Evolutionary conservation across 2,329 filamentous ascomycete genomes (phyloP).

Genomic region (Huntiella bhutanensis): DNA sequence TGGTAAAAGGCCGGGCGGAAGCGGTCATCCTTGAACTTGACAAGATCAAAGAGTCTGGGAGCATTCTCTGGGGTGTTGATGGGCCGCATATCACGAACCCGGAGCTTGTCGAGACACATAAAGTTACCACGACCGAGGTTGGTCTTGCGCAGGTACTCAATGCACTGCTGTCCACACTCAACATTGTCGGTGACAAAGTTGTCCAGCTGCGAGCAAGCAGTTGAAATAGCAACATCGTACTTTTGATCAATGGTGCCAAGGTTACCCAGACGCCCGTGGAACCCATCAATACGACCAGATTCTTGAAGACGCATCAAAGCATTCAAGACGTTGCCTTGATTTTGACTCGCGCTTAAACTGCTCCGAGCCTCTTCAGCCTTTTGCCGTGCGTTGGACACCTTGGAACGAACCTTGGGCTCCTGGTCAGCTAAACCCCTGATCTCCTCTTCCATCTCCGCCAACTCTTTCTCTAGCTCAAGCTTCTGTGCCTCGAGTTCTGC

Average conservation of each 20-base stretch:
- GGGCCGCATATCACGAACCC: conserved; percentile 53
- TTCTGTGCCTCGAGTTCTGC: conserved; percentile 59
- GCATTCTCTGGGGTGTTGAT: conserved; percentile 85
- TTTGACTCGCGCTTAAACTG: conserved; percentile 75
- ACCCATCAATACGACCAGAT: conserved; percentile 89
- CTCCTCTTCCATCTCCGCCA: conserved; percentile 50
- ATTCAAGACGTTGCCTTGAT: conserved; percentile 77
- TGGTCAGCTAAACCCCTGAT: conserved; percentile 52
- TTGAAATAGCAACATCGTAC: conserved; percentile 97
- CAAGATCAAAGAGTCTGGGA: conserved; percentile 78
- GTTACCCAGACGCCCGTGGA: conserved; percentile 87
- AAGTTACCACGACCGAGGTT: conserved; percentile 94
- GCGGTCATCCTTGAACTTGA: conserved; percentile 70
- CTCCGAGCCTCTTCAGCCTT: conserved; percentile 92
- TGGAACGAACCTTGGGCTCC: conserved; percentile 65
- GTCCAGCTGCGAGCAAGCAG: conserved; percentile 75
- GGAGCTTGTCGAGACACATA: conserved; percentile 79
- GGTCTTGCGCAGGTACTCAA: conserved; percentile 92
- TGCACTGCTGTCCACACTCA: conserved; percentile 91
- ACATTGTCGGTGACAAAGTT: conserved; percentile 96
- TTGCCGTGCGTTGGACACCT: conserved; percentile 75
- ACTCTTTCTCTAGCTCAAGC: conserved; percentile 53
- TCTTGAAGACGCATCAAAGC: conserved; percentile 90
- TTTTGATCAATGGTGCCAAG: conserved; percentile 82
- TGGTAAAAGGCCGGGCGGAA: conserved; percentile 90